A percentile compares a stretch with the other conserved stretches of the same genome.
Conservation (phyloP, 2,329 filamentous ascomycete species). For the Escovopsis sp. region DNA sequence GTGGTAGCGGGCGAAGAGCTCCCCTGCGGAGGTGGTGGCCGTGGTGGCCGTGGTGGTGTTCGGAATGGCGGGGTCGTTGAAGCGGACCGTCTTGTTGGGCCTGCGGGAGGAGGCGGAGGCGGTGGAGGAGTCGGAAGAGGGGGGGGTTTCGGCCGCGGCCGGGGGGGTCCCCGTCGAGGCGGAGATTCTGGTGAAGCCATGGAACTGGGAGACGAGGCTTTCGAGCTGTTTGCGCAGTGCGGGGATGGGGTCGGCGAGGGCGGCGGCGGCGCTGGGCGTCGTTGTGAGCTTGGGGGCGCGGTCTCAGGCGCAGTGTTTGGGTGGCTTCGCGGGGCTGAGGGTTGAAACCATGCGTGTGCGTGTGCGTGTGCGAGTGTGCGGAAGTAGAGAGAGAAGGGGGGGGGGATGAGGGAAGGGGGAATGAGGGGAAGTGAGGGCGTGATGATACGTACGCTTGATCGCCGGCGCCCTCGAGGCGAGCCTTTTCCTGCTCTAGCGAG, state of each 20-base stretch:
- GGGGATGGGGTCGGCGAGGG: slow-evolving; percentile 48
- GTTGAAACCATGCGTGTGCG: too few species aligned
- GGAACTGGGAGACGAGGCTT: slow-evolving; percentile 69
- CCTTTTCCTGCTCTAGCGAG: slow-evolving; percentile 48
- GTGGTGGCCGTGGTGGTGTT: slow-evolving; percentile 8
- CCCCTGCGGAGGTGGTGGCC: slow-evolving; percentile 19
- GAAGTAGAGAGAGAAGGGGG: slow-evolving; percentile 2
- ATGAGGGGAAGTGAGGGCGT: not conserved
- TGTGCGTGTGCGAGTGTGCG: not conserved
- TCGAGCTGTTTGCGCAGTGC: slow-evolving; percentile 59
- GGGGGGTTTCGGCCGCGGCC: too few species aligned
- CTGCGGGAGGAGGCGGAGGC: slow-evolving; percentile 31
- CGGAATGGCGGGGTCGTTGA: slow-evolving; percentile 48
- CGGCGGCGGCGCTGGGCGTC: slow-evolving; percentile 26
- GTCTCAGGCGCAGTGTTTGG: too few species aligned
- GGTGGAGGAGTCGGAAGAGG: slow-evolving; percentile 43
- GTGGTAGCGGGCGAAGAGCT: slow-evolving; percentile 45
- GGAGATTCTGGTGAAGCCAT: slow-evolving; percentile 42
- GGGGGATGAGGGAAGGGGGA: slow-evolving; percentile 1
- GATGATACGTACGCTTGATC: slow-evolving; percentile 41
- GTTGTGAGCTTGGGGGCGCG: not conserved
- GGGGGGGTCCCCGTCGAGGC: slow-evolving; percentile 38
- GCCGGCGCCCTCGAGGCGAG: slow-evolving; percentile 46
- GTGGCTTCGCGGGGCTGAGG: too few species aligned
- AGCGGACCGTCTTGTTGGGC: slow-evolving; percentile 63